Evolutionary conservation across 2,329 filamentous ascomycete species (phyloP).

Genomic region (Akanthomyces lecanii): DNA sequence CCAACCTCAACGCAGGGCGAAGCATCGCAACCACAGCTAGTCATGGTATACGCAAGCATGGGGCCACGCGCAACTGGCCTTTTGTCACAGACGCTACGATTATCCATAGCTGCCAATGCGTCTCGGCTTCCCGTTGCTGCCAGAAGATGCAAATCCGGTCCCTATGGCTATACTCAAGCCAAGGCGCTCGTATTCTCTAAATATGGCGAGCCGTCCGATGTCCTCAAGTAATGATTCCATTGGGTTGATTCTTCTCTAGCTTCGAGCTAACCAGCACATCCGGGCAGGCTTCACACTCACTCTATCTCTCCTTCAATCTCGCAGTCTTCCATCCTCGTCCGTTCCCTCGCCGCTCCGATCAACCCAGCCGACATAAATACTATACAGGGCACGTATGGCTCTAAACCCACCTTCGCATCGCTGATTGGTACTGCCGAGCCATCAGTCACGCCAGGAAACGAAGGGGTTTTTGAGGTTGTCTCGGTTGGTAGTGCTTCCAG

Average conservation of each 20-base stretch:
- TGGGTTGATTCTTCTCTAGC: background rate
- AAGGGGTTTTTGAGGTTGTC: constrained; percentile 89
- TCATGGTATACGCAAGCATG: background rate
- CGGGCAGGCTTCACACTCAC: constrained; percentile 61
- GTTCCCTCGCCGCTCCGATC: constrained; percentile 84
- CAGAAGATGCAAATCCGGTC: constrained; percentile 51
- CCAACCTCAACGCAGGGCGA: background rate
- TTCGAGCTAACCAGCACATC: background rate
- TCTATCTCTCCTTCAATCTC: constrained; percentile 74
- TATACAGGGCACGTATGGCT: constrained; percentile 93
- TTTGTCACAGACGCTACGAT: background rate
- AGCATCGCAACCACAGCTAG: background rate
- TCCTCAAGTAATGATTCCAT: constrained; percentile 58
- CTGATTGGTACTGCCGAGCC: constrained; percentile 72
- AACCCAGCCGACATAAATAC: constrained; percentile 98
- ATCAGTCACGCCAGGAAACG: constrained; percentile 79
- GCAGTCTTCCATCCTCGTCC: constrained; percentile 63
- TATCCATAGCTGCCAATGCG: background rate
- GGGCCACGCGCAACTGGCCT: background rate
- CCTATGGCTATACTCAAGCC: constrained; percentile 79
- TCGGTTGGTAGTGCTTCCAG: constrained; percentile 56
- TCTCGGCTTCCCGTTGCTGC: constrained; percentile 23
- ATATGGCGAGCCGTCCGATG: constrained; percentile 70
- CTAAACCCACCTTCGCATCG: constrained; percentile 72
- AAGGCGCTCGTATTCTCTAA: constrained; percentile 75